These are phyloP conservation scores for Serpula lacrymans DNA, from an alignment of 768 basidiomycete species.

Conservation along the genomic window DNA sequence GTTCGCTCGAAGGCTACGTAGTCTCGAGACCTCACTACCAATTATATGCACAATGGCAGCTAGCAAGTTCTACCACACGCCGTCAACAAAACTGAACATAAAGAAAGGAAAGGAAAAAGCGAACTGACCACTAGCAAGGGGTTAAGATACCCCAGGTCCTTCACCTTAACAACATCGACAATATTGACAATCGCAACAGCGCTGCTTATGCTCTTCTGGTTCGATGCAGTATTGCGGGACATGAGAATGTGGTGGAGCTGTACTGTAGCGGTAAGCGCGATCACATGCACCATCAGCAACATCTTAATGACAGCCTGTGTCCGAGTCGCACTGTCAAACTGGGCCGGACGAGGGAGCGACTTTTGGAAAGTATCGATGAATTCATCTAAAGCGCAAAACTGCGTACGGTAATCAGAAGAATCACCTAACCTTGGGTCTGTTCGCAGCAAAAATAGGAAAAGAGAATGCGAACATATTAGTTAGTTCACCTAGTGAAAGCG, in stretches of 20 bases:
- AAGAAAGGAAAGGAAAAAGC: too few species aligned
- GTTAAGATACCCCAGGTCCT: slow-evolving; percentile 2
- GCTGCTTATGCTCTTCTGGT: slow-evolving; percentile 12
- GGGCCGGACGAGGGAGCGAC: slow-evolving; percentile 3
- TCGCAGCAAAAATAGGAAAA: not conserved
- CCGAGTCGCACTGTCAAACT: not conserved
- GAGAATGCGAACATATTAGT: slow-evolving; percentile 28
- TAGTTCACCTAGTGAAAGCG: not conserved
- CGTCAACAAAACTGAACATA: too few species aligned
- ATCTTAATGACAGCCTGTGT: slow-evolving; percentile 13
- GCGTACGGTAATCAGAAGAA: slow-evolving; percentile 37
- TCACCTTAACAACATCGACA: slow-evolving; percentile 10
- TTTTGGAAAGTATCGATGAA: slow-evolving; percentile 41
- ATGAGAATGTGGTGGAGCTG: slow-evolving; percentile 20
- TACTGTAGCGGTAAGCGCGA: slow-evolving; percentile 15
- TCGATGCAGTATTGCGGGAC: slow-evolving; percentile 10
- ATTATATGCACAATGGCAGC: too few species aligned
- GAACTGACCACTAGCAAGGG: slow-evolving; percentile 1
- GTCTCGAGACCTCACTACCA: too few species aligned
- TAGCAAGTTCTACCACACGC: too few species aligned
- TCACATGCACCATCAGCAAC: slow-evolving; percentile 9
- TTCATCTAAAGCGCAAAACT: slow-evolving; percentile 43
- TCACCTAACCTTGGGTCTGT: slow-evolving; percentile 42
- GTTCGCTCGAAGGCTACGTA: too few species aligned
- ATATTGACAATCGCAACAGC: slow-evolving; percentile 12